phyloP scores from a whole-genome alignment of 495 filamentous ascomycete species.

The Chaetomium fimeti region DNA sequence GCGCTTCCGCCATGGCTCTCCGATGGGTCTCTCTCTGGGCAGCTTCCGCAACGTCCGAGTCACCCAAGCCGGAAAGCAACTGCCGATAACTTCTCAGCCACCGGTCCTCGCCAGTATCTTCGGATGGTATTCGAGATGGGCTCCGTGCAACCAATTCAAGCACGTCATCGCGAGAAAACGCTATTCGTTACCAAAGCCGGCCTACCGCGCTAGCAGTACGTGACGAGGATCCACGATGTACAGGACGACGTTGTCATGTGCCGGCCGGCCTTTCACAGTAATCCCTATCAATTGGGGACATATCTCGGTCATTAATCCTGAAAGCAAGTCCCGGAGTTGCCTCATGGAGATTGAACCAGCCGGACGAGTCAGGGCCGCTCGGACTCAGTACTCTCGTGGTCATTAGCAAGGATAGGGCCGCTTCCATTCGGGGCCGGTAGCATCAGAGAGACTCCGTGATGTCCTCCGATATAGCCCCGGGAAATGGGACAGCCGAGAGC shows the following conservation, averaged over 20 bases:
- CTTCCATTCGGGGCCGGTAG: not conserved
- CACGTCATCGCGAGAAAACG: conserved; percentile 8
- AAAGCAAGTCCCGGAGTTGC: not conserved
- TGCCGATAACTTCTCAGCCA: conserved; percentile 11
- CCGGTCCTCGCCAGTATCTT: not conserved
- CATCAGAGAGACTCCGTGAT: not conserved
- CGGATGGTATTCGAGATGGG: not conserved
- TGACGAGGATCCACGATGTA: not conserved
- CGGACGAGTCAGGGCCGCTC: not conserved
- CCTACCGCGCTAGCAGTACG: not conserved
- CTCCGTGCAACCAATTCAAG: not conserved
- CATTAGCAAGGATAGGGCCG: not conserved
- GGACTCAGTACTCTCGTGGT: not conserved
- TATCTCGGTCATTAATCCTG: not conserved
- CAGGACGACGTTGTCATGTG: conserved; percentile 10
- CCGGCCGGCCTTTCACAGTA: not conserved
- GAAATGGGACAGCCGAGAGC: not conserved
- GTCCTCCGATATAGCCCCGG: not conserved
- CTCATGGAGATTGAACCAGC: not conserved
- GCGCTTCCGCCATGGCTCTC: conserved; percentile 16
- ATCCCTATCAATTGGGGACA: not conserved
- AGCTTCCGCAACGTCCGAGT: conserved; percentile 15
- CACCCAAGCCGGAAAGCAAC: not conserved
- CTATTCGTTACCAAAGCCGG: conserved; percentile 3
- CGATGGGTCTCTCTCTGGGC: too few species aligned